Percentiles rank a stretch among this genome's conserved stretches.
phyloP scores from a whole-genome alignment of 2,329 filamentous ascomycete species.

The Keithomyces neogunnii region DNA sequence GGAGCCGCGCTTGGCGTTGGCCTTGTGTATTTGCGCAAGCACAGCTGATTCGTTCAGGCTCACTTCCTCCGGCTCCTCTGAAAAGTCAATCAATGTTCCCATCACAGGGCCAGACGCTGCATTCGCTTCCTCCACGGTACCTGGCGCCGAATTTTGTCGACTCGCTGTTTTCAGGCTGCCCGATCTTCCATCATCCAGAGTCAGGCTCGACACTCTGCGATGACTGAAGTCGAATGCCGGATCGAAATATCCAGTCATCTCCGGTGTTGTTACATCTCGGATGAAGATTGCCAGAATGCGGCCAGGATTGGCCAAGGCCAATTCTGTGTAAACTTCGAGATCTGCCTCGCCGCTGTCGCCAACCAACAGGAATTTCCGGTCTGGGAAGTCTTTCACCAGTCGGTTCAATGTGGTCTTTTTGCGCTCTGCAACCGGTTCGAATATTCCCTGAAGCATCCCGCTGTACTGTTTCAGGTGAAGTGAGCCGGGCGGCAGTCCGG shows the following conservation, averaged over 20 bases:
- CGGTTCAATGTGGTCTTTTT: slow-evolving; percentile 84
- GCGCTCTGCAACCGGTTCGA: slow-evolving; percentile 90
- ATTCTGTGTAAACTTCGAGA: slow-evolving; percentile 91
- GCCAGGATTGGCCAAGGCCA: slow-evolving; percentile 76
- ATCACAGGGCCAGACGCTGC: slow-evolving; percentile 32
- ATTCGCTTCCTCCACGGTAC: slow-evolving; percentile 12
- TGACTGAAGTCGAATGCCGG: slow-evolving; percentile 31
- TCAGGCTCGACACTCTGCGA: slow-evolving; percentile 17
- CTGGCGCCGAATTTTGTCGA: slow-evolving; percentile 18
- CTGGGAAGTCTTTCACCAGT: slow-evolving; percentile 81
- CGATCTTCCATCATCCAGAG: slow-evolving; percentile 15
- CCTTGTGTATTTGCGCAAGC: slow-evolving; percentile 19
- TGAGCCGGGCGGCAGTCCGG: slow-evolving; percentile 76
- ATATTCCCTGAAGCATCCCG: slow-evolving; percentile 96
- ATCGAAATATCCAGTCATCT: slow-evolving; percentile 69
- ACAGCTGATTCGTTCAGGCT: slow-evolving; percentile 25
- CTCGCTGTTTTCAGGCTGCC: slow-evolving; percentile 9
- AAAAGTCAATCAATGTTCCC: slow-evolving; percentile 54
- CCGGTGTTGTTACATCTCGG: slow-evolving; percentile 81
- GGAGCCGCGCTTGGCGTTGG: slow-evolving; percentile 10
- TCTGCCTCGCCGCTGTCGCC: slow-evolving; percentile 97
- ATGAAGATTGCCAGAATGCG: slow-evolving; percentile 86
- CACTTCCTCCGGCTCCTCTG: slow-evolving; percentile 38
- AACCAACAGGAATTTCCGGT: slow-evolving; percentile 80
- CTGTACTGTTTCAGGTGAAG: slow-evolving; percentile 95